A percentile compares a stretch with the other conserved stretches of the same genome.
These are phyloP conservation scores for Malassezia caprae DNA, from an alignment of 1,284 basidiomycete genomes.

Conservation along the genomic window DNA sequence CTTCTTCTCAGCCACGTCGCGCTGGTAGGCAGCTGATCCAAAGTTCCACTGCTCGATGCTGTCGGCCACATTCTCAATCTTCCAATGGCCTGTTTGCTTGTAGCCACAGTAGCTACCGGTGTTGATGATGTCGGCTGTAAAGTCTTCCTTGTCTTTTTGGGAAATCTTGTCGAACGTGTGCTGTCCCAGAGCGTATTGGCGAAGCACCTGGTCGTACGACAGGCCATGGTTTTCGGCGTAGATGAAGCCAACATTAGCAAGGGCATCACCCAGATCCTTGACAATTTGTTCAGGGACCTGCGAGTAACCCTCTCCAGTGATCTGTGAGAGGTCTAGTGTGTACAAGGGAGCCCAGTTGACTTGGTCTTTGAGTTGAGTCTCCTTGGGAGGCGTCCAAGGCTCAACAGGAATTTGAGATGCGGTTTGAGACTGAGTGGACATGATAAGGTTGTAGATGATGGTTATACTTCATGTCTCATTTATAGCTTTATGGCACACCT, in stretches of 20 bases:
- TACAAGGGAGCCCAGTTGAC: constrained; percentile 39
- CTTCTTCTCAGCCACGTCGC: constrained; percentile 18
- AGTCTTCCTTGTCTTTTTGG: constrained; percentile 32
- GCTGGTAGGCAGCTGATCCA: constrained; percentile 40
- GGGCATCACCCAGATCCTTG: constrained; percentile 28
- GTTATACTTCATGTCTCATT: neutral
- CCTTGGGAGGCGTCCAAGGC: constrained; percentile 30
- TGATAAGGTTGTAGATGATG: neutral
- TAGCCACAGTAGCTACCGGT: constrained; percentile 46
- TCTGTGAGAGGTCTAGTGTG: constrained; percentile 36
- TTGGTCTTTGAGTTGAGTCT: constrained; percentile 20
- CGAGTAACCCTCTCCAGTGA: constrained; percentile 32
- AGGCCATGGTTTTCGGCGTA: constrained; percentile 44
- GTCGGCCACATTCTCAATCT: constrained; percentile 44
- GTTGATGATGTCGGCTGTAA: constrained; percentile 36
- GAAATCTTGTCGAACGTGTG: constrained; percentile 33
- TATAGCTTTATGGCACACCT: neutral
- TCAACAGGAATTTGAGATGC: constrained; percentile 18
- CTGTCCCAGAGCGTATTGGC: constrained; percentile 41
- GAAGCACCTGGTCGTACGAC: constrained; percentile 29
- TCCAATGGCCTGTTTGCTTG: constrained; percentile 51
- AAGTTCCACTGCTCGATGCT: constrained; percentile 51
- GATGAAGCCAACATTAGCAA: constrained; percentile 37
- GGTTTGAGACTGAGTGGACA: neutral
- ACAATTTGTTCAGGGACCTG: constrained; percentile 30